Conservation (phyloP, 2,329 filamentous ascomycete genomes). For the Cordyceps militaris region DNA sequence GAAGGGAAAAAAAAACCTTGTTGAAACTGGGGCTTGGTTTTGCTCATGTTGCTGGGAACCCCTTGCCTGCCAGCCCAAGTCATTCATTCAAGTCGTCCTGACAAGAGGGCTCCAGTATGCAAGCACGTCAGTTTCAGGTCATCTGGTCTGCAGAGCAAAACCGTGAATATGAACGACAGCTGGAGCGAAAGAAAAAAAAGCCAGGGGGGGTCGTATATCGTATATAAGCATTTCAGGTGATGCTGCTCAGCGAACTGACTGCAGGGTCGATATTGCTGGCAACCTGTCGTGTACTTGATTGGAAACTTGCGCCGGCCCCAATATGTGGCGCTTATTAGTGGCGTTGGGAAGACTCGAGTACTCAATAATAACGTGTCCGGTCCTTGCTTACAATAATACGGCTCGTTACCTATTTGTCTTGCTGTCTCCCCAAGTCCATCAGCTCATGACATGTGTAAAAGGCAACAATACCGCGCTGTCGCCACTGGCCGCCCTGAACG, state of each 20-base stretch:
- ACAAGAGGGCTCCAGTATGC: not conserved
- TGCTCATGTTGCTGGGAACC: too few species aligned
- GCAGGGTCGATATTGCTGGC: not conserved
- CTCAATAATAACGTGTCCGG: too few species aligned
- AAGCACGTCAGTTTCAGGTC: not conserved
- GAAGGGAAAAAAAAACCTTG: not conserved
- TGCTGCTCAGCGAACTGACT: not conserved
- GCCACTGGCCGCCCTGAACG: not conserved
- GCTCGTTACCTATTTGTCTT: not conserved
- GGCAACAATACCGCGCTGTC: too few species aligned
- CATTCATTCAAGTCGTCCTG: too few species aligned
- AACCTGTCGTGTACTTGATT: not conserved
- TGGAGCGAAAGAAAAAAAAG: too few species aligned
- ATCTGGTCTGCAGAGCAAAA: not conserved
- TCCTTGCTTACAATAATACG: not conserved
- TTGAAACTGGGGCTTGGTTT: not conserved
- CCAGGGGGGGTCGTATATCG: too few species aligned
- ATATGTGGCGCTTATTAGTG: slow-evolving; percentile 4
- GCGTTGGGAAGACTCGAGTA: too few species aligned
- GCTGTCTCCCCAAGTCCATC: too few species aligned
- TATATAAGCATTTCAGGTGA: not conserved
- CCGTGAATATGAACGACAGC: not conserved
- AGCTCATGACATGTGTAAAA: too few species aligned
- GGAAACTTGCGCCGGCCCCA: not conserved
- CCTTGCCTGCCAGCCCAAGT: too few species aligned